Evolutionary conservation across 164 flowering plant genomes (phyloP).

Genomic region (Akebia trifoliata): DNA sequence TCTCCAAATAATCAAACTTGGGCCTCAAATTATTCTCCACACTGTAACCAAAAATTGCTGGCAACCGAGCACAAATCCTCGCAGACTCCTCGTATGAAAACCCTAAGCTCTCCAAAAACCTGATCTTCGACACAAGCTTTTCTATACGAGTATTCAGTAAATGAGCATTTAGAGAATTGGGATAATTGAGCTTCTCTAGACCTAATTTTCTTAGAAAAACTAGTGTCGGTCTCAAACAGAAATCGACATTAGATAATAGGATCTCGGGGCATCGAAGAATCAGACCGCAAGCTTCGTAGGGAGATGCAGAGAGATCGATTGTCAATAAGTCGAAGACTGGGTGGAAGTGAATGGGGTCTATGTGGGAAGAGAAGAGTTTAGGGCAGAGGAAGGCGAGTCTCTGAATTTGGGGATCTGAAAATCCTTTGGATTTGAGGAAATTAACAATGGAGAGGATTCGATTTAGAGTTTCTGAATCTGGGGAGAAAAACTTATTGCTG

Average conservation of each 20-base stretch:
- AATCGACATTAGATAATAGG: slow-evolving; percentile 48
- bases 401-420: slow-evolving; percentile 45
- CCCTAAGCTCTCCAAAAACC: slow-evolving; percentile 44
- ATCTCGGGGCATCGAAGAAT: slow-evolving; percentile 44
- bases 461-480: slow-evolving; percentile 28
- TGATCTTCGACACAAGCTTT: slow-evolving; percentile 32
- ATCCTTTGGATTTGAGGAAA: slow-evolving; percentile 55
- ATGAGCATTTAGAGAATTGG: slow-evolving; percentile 49
- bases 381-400: slow-evolving; percentile 47
- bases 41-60: slow-evolving; percentile 68
- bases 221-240: slow-evolving; percentile 47
- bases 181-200: slow-evolving; percentile 37
- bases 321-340: slow-evolving; percentile 52
- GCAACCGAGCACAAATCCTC: slow-evolving; percentile 44
- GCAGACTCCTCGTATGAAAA: slow-evolving; percentile 42
- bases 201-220: slow-evolving; percentile 42
- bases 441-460: slow-evolving; percentile 36
- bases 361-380: slow-evolving; percentile 33
- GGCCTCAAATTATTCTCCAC: slow-evolving; percentile 49
- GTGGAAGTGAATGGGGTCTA: slow-evolving; percentile 32
- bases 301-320: slow-evolving; percentile 35
- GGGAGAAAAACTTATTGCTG: slow-evolving; percentile 25
- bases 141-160: slow-evolving; percentile 46
- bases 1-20: slow-evolving; percentile 52
- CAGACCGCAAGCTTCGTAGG: slow-evolving; percentile 30